Evolutionary conservation across 148 eudicot genomes (phyloP), one percentile per base, ranked within the genome.

Genomic region (Rhododendron molle): DNA sequence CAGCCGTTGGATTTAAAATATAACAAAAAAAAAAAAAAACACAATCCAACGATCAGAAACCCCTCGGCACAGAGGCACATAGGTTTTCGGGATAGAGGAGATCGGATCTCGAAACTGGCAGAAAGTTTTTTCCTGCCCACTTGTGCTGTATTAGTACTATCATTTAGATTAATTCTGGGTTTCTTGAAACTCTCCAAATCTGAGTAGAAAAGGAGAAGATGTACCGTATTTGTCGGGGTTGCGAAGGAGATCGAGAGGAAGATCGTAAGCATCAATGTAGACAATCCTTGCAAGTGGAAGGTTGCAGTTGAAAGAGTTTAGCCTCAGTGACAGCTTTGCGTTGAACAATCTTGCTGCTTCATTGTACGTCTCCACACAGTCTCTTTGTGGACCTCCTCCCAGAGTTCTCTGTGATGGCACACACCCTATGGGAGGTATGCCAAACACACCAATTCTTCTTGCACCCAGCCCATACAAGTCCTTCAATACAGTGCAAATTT

Each of bases 381-480:
- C 58, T 67, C 97, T 90, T 0, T 36, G 0, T 46, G 26, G 65
- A 0, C 96, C 95, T 18, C 95, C 98, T 34, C 40, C 85, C 7
- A 92, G 49, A 9, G 96, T 95, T 81, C 97, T 88, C 69, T 89
- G 91, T 1, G 89, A 82, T 18, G 98, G 98, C 58, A 92, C 15
- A 65, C 93, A 91, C 49, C 98, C 98, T 26, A 91, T 46, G 26
- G 95, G 94, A 5, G 98, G 95, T 7, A 88, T 30, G 21, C 91
- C 85, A 44, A 88, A 82, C 30, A 93, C 87, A 3, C 85, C 94
- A 49, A 94, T 92, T 81, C 91, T 87, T 52, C 93, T 85, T 34
- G 91, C 98, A 2, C 98, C 98, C 49, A 93, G 74, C 28, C 77
- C 86, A 46, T 94, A 88, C 21, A 93, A 52, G 4, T 87, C 89